Evolutionary conservation across 176 grass and related monocot species (phyloP).

Genomic region (Ensete ventricosum): DNA sequence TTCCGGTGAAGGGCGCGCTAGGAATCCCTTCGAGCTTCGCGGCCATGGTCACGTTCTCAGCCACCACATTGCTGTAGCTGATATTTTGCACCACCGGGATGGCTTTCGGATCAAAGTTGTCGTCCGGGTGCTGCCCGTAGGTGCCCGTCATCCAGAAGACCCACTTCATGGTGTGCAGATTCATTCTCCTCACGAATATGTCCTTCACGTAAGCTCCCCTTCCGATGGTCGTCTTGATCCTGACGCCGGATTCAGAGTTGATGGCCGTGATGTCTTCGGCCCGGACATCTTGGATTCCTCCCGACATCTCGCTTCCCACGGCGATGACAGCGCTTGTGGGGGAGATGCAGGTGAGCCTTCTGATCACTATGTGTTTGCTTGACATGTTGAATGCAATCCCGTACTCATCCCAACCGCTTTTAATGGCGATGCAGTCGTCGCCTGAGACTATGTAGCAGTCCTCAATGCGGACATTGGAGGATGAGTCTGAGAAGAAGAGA

Average conservation of each 20-base stretch:
- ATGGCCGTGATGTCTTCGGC: constrained; percentile 52
- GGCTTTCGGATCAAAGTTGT: constrained; percentile 54
- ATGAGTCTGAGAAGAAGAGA: constrained; percentile 43
- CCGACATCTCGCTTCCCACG: constrained; percentile 94
- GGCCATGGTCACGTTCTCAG: constrained; percentile 73
- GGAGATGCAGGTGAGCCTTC: constrained; percentile 75
- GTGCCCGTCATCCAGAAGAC: constrained; percentile 68
- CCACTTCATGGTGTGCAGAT: constrained; percentile 84
- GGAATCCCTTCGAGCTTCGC: constrained; percentile 67
- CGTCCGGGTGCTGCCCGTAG: constrained; percentile 71
- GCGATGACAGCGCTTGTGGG: constrained; percentile 85
- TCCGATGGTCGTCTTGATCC: constrained; percentile 86
- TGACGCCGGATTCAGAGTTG: constrained; percentile 76
- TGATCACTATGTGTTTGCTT: constrained; percentile 65
- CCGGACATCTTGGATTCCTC: constrained; percentile 61
- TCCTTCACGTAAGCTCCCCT: constrained; percentile 69
- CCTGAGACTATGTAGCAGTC: constrained; percentile 80
- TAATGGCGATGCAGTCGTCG: constrained; percentile 84
- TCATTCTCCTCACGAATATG: constrained; percentile 49
- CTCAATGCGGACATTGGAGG: constrained; percentile 64
- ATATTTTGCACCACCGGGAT: constrained; percentile 48
- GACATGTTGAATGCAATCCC: constrained; percentile 75
- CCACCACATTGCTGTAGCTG: constrained; percentile 66
- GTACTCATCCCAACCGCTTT: constrained; percentile 94
- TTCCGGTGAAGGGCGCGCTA: constrained; percentile 63